Percentiles rank a stretch among this genome's conserved stretches.
Conservation (phyloP, 2,329 filamentous ascomycete species). For the Nothophaeocryptopus gaeumannii region DNA sequence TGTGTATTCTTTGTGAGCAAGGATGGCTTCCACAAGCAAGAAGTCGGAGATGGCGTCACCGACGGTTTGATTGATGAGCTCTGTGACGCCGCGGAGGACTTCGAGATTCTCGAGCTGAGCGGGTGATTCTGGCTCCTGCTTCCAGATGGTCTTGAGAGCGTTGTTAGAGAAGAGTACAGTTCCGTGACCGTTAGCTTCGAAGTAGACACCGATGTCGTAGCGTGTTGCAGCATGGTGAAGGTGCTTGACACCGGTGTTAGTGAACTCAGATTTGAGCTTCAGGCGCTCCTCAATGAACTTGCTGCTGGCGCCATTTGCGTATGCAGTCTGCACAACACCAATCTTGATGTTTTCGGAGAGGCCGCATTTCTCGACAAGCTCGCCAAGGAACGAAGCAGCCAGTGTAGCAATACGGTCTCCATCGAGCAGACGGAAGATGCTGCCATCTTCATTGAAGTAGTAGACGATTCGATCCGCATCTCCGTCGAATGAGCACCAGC, state of each 20-base stretch:
- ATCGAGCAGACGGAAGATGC: slow-evolving; percentile 86
- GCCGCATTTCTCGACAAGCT: slow-evolving; percentile 76
- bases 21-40: slow-evolving; percentile 90
- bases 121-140: slow-evolving; percentile 80
- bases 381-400: slow-evolving; percentile 87
- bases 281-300: slow-evolving; percentile 86
- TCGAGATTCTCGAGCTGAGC: slow-evolving; percentile 88
- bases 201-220: slow-evolving; percentile 95
- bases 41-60: slow-evolving; percentile 95
- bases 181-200: slow-evolving; percentile 97
- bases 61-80: slow-evolving; percentile 97
- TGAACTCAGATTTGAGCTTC: slow-evolving; percentile 86
- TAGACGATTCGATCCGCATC: slow-evolving; percentile 95
- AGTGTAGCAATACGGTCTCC: slow-evolving; percentile 96
- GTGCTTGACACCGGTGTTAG: slow-evolving; percentile 93
- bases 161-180: slow-evolving; percentile 91
- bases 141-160: slow-evolving; percentile 74
- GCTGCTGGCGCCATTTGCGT: slow-evolving; percentile 93
- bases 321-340: slow-evolving; percentile 94
- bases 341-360: slow-evolving; percentile 79
- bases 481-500: slow-evolving; percentile 88
- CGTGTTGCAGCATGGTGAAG: slow-evolving; percentile 94
- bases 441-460: slow-evolving; percentile 82
- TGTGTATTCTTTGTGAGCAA: slow-evolving; percentile 91
- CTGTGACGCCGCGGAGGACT: slow-evolving; percentile 75